These are phyloP conservation scores for Sporothrix euskadiensis DNA, from an alignment of 2,329 filamentous ascomycete genomes.

Conservation along the genomic window DNA sequence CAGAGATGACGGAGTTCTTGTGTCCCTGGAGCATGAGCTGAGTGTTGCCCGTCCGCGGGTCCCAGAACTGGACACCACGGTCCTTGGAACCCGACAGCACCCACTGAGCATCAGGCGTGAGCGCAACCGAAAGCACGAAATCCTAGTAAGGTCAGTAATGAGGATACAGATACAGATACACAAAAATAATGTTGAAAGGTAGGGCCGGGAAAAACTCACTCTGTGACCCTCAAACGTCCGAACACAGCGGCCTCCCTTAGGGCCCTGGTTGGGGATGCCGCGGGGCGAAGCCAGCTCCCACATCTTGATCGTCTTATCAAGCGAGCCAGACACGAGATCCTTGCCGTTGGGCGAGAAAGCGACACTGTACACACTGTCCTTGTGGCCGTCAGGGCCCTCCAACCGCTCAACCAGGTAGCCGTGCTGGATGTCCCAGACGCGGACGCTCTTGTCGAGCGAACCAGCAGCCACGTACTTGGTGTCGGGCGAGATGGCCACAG, in stretches of 20 bases:
- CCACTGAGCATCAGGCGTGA: constrained; percentile 93
- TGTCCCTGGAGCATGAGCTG: constrained; percentile 99
- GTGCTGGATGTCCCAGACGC: constrained; percentile 89
- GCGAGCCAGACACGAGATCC: constrained; percentile 87
- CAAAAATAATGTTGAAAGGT: not conserved
- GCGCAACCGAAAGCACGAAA: constrained; percentile 92
- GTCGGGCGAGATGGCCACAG: constrained; percentile 94
- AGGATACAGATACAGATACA: too few species aligned
- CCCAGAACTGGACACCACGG: constrained; percentile 97
- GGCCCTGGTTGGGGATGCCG: constrained; percentile 63
- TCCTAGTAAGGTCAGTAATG: constrained; percentile 56
- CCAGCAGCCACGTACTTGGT: constrained; percentile 92
- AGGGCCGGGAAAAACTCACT: constrained; percentile 49
- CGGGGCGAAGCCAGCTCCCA: constrained; percentile 84
- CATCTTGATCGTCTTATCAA: constrained; percentile 99
- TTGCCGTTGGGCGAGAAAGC: constrained; percentile 93
- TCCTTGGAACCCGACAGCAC: constrained; percentile 98
- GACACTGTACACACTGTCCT: constrained; percentile 94
- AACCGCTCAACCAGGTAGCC: constrained; percentile 88
- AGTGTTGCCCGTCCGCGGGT: constrained; percentile 86
- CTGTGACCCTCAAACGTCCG: constrained; percentile 97
- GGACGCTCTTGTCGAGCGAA: constrained; percentile 94
- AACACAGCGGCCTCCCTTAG: constrained; percentile 88
- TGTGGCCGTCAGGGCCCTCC: constrained; percentile 90
- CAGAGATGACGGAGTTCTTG: constrained; percentile 98